Conservation (phyloP, 352 stramenopile genomes). For the Blastocystis sp. region DNA sequence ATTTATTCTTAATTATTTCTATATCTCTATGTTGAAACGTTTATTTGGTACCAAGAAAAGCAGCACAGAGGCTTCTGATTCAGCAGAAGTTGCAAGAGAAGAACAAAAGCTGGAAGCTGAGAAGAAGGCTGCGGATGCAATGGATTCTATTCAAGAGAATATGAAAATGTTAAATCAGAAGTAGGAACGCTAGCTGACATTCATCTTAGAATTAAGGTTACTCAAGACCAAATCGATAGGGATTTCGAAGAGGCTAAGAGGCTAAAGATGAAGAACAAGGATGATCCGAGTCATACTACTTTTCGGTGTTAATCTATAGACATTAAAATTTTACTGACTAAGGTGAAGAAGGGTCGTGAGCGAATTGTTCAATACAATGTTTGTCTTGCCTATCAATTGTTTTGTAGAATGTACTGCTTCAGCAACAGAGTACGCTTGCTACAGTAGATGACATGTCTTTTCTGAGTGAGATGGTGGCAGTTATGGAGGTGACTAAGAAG, state of each 20-base stretch:
- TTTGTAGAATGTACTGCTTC: not conserved
- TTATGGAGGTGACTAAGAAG: not conserved
- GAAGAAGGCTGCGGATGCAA: not conserved
- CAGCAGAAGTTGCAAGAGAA: not conserved
- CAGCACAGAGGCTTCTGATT: not conserved
- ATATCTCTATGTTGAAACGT: not conserved
- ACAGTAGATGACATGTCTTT: not conserved
- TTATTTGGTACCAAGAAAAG: not conserved
- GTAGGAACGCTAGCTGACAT: not conserved
- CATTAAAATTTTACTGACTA: not conserved
- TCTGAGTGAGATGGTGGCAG: not conserved
- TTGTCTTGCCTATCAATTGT: no score
- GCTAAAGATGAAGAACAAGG: not conserved
- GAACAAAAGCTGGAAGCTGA: not conserved
- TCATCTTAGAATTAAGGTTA: not conserved
- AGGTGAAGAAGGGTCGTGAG: not conserved
- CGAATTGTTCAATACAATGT: conserved; percentile 8
- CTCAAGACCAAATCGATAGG: not conserved
- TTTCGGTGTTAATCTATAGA: not conserved
- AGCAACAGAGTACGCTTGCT: not conserved
- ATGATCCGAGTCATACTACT: not conserved
- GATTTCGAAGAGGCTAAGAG: not conserved
- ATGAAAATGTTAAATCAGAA: not conserved
- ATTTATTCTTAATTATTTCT: not conserved
- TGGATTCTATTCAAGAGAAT: not conserved